Conservation (phyloP, 2,329 filamentous ascomycete species). For the Curvularia eragrostidis region DNA sequence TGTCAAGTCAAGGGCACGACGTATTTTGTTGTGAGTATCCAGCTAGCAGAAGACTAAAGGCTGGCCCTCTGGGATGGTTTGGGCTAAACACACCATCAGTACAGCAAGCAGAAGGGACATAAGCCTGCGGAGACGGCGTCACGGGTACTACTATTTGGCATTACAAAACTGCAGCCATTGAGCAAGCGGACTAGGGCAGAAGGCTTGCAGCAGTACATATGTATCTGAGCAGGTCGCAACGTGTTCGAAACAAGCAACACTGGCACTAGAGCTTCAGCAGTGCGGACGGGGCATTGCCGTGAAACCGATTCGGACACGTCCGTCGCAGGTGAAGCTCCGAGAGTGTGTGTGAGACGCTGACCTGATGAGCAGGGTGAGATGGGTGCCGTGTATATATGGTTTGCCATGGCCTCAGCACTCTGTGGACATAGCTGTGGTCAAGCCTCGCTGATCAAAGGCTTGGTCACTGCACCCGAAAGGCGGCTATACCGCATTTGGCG, state of each 20-base stretch:
- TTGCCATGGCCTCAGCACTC: neutral
- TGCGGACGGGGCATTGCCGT: neutral
- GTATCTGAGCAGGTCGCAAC: conserved; percentile 6
- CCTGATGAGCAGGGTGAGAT: neutral
- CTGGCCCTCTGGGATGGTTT: neutral
- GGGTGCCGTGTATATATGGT: neutral
- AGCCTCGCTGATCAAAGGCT: neutral
- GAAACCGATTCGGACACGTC: conserved; percentile 9
- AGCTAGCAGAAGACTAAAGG: neutral
- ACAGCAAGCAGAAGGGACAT: neutral
- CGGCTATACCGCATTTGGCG: neutral
- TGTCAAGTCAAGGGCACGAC: neutral
- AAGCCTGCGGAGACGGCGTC: neutral
- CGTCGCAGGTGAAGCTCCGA: neutral
- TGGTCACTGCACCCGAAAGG: neutral
- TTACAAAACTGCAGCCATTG: no score
- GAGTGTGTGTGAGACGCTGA: neutral
- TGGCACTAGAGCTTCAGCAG: conserved; percentile 8
- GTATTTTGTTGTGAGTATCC: neutral
- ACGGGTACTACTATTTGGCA: neutral
- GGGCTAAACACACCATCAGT: neutral
- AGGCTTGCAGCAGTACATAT: neutral
- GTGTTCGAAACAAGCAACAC: conserved; percentile 14
- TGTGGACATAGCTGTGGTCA: neutral
- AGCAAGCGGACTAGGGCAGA: neutral